These are phyloP conservation scores for Rhizophagus clarus DNA, from an alignment of 192 early-diverging fungal species.

Conservation along the genomic window DNA sequence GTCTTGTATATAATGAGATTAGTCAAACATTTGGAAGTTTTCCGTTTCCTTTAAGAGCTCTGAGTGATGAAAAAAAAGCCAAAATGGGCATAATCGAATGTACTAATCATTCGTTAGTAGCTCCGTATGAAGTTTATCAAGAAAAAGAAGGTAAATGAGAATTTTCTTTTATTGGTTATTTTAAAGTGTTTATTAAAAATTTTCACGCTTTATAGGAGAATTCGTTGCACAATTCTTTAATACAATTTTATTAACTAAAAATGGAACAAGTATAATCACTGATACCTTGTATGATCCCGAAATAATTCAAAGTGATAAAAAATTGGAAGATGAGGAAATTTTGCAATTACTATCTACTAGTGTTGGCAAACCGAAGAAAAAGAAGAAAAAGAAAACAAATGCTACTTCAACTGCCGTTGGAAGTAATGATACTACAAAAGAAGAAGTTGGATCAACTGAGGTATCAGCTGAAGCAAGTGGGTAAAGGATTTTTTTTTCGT, in stretches of 20 bases:
- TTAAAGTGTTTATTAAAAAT: not conserved
- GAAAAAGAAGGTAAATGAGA: constrained; percentile 65
- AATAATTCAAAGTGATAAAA: constrained; percentile 83
- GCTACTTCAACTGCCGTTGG: constrained; percentile 35
- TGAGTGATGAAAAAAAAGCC: constrained; percentile 90
- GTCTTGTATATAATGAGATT: constrained; percentile 72
- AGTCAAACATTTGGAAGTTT: constrained; percentile 79
- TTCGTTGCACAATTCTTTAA: constrained; percentile 89
- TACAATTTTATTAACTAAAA: constrained; percentile 89
- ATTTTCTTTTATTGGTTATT: not conserved
- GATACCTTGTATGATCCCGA: constrained; percentile 73
- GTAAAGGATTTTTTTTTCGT: too few relatives aligned
- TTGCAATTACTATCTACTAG: constrained; percentile 68
- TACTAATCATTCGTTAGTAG: constrained; percentile 77
- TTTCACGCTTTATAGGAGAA: constrained; percentile 46
- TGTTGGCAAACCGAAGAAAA: constrained; percentile 48
- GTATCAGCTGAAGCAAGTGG: not conserved
- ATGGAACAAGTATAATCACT: constrained; percentile 85
- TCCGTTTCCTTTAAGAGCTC: constrained; percentile 84
- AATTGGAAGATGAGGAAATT: constrained; percentile 79
- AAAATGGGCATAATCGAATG: constrained; percentile 92
- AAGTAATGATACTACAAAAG: not conserved
- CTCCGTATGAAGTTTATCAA: constrained; percentile 81
- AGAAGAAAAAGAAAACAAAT: constrained; percentile 54
- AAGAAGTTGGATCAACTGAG: not conserved